Evolutionary conservation across 1,139 yeast genomes (phyloP).

Genomic region (Blastobotrys aristatus): DNA sequence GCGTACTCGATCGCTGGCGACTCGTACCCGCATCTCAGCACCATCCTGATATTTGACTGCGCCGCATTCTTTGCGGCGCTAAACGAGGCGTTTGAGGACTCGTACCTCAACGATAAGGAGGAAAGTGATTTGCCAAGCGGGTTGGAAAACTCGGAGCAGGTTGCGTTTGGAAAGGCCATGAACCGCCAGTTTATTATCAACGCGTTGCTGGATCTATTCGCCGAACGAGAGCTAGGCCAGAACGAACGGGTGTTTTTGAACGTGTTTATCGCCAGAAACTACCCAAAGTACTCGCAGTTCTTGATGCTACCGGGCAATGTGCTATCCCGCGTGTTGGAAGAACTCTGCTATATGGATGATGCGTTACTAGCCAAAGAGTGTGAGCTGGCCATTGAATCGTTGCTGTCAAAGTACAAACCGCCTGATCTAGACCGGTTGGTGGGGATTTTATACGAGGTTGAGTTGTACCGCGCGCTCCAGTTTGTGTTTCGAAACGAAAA

Average conservation of each 20-base stretch:
- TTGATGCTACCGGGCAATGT: slow-evolving; percentile 60
- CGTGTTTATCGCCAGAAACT: slow-evolving; percentile 68
- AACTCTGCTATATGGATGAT: slow-evolving; percentile 45
- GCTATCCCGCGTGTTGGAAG: slow-evolving; percentile 45
- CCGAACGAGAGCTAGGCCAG: slow-evolving; percentile 13
- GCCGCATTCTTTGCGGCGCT: slow-evolving; percentile 57
- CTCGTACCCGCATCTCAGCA: slow-evolving; percentile 55
- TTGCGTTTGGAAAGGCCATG: slow-evolving; percentile 33
- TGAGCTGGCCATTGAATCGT: slow-evolving; percentile 65
- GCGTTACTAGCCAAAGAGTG: slow-evolving; percentile 48
- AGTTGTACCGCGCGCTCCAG: slow-evolving; percentile 55
- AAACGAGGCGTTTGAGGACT: slow-evolving; percentile 76
- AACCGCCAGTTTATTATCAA: slow-evolving; percentile 65
- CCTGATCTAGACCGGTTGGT: slow-evolving; percentile 44
- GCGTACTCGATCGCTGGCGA: slow-evolving; percentile 30
- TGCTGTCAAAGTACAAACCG: slow-evolving; percentile 60
- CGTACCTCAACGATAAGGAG: slow-evolving; percentile 48
- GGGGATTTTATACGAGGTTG: slow-evolving; percentile 48
- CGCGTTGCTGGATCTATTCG: slow-evolving; percentile 50
- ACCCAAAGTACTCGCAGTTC: slow-evolving; percentile 76
- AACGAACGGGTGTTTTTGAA: slow-evolving; percentile 41
- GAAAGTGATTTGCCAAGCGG: slow-evolving; percentile 14
- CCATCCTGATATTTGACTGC: slow-evolving; percentile 48
- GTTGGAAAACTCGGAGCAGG: slow-evolving; percentile 12
- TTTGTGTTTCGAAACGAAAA: slow-evolving; percentile 52